Base-by-base conservation (phyloP, 2,329 filamentous ascomycete genomes). In the Aspergillus fructus region DNA sequence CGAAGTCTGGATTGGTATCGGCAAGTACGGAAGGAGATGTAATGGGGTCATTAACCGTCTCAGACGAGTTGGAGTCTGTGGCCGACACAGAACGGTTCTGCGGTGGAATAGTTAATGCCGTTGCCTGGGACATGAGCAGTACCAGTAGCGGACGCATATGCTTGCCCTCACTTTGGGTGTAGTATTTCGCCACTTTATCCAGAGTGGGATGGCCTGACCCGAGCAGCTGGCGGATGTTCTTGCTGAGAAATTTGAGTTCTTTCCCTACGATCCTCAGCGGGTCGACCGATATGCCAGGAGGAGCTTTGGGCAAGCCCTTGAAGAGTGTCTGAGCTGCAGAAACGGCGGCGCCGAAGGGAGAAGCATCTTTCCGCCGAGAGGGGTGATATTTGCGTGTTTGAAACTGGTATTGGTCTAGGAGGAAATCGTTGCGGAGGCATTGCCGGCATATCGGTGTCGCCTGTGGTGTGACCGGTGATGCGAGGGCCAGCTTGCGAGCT, bases 181-280 rank as follows among this genome's bases (percentile, higher is more conserved):
- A 99, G 81, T 99, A 99, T 77, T 99, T 99, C 52, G 94, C 92
- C 27, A 93, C 93, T 42, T 91, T 93, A 71, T 97, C 94, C 59
- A 99, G 84, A 46, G 93, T 92, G 0, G 94, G 94, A 71, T 99
- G 93, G 5, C 93, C 93, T 0, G 93, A 97, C 5, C 93, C 93
- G 15, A 97, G 80, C n/a, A 97, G 82, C 71, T 96, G 90, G 60
- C 91, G 85, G 75, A 97, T 96, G 68, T 97, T 96, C 54, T 92
- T 92, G 11, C 90, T 96, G 69, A 97, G 79, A 68, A 93, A 96
- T 76, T 96, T 94, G 87, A 99, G 91, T 81, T 97, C 93, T 78
- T 96, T 96, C 61, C 91, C 93, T 34, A 97, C 93, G 34, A 91
- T 89, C 61, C 90, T 86, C 69, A 97, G 83, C 34, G 93, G 93